Percentiles rank a stretch among this genome's conserved stretches.
These are phyloP conservation scores for Zymoseptoria tritici DNA, from an alignment of 2,329 filamentous ascomycete species.

Conservation along the genomic window DNA sequence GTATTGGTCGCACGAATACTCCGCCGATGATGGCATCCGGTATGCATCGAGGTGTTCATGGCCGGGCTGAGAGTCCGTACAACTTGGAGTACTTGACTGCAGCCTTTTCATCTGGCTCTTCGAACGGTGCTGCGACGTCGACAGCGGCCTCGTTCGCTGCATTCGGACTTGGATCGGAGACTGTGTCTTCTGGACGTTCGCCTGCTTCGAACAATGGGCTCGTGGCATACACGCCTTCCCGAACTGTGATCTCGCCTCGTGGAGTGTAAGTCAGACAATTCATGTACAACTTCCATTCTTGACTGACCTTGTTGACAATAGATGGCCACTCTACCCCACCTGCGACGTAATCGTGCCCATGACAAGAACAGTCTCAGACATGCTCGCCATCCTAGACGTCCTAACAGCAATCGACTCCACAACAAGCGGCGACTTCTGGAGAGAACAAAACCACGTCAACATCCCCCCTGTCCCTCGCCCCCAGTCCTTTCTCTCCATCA, in stretches of 20 bases:
- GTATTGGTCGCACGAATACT: slow-evolving; percentile 53
- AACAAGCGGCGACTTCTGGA: slow-evolving; percentile 47
- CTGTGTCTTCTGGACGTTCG: slow-evolving; percentile 49
- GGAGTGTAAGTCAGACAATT: slow-evolving; percentile 37
- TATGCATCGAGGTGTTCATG: slow-evolving; percentile 51
- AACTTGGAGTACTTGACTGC: slow-evolving; percentile 47
- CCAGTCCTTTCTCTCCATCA: slow-evolving; percentile 30
- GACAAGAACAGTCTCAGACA: slow-evolving; percentile 44
- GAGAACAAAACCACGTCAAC: slow-evolving; percentile 41
- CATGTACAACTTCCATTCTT: no score
- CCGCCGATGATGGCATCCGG: slow-evolving; percentile 53
- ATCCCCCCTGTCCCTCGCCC: slow-evolving; percentile 34
- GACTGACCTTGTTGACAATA: background rate
- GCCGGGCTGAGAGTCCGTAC: slow-evolving; percentile 51
- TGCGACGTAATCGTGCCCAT: slow-evolving; percentile 51
- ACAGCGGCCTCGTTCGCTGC: slow-evolving; percentile 45
- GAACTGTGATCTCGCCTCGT: slow-evolving; percentile 44
- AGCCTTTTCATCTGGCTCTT: slow-evolving; percentile 51
- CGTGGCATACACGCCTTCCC: slow-evolving; percentile 50
- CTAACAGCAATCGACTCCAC: slow-evolving; percentile 39
- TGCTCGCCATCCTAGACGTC: slow-evolving; percentile 45
- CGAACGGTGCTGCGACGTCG: slow-evolving; percentile 49
- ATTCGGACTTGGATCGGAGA: slow-evolving; percentile 50
- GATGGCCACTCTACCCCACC: slow-evolving; percentile 49
- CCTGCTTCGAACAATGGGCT: slow-evolving; percentile 52